A percentile compares a stretch with the other conserved stretches of the same genome.
Evolutionary conservation across 495 filamentous ascomycete species (phyloP).

Genomic region (Aspergillus affinis): DNA sequence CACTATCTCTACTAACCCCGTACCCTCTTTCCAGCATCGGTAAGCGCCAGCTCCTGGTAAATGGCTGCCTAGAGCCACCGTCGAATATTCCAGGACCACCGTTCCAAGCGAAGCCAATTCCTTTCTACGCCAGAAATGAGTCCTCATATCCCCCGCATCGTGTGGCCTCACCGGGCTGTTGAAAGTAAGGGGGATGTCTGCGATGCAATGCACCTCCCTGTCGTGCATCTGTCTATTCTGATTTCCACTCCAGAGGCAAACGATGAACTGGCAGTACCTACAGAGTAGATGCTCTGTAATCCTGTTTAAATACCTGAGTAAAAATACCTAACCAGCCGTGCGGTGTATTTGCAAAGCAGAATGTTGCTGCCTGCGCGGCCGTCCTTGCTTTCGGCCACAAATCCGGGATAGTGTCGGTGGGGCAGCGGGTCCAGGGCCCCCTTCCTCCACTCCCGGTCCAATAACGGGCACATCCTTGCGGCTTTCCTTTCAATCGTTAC

Average conservation of each 20-base stretch:
- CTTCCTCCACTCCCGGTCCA: background rate
- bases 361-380: background rate
- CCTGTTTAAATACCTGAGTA: too few species aligned
- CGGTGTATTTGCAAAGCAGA: background rate
- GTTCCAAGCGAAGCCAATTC: background rate
- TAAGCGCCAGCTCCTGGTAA: background rate
- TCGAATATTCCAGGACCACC: background rate
- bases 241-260: too few species aligned
- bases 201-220: background rate
- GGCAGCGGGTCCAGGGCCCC: too few species aligned
- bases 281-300: too few species aligned
- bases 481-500: background rate
- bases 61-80: background rate
- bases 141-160: background rate
- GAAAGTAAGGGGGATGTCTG: background rate
- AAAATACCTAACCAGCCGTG: too few species aligned
- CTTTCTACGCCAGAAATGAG: too few species aligned
- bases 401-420: background rate
- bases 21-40: background rate
- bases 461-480: background rate
- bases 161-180: background rate
- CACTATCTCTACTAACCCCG: background rate
- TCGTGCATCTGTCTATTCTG: background rate
- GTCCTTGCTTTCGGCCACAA: background rate
- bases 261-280: too few species aligned